Base-by-base conservation (phyloP, 164 flowering plant species). In the Vitis riparia region DNA sequence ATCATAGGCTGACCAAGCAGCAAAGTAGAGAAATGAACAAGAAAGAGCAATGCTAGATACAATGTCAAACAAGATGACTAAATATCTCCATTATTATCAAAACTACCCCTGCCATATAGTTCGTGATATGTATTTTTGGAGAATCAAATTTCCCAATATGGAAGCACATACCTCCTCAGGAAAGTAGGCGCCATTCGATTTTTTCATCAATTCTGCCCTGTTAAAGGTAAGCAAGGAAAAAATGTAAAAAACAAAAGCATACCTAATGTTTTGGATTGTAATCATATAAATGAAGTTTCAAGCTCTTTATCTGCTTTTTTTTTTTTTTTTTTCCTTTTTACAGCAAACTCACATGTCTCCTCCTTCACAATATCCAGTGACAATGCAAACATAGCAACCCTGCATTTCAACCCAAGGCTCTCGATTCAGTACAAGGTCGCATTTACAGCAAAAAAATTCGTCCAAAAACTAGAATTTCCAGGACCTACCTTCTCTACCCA, bases 371-470 rank as follows among this genome's bases (percentile, higher is more conserved):
- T 93, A 95, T 59, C 99, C 99, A 8, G 99, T 95, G 66, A 93
- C 96, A 81, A 95, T 95, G 80, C 99, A 95, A 69, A 95, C 99
- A 84, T 91, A 95, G 80, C 99, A 95, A 62, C 99, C 98, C 99
- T 95, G 76, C 82, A 82, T 68, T 51, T 62, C 30, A 48, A 69
- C 59, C 12, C 51, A 5, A 17, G 55, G 12, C n/a, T 16, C 70
- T 55, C 49, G 64, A 62, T 59, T 73, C 72, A 80, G 71, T 62
- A 74, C 65, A 56, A 52, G 56, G n/a, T 23, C n/a, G 12, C 23
- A 32, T 8, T 32, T 8, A 55, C 3, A 17, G 11, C 50, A 27
- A 51, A 61, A 63, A 11, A 17, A 59, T 5, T 13, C 13, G 23
- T 15, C 17, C 29, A 44, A 14, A 49, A 49, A 5, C 13, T 5